Percentiles rank a stretch among this genome's conserved stretches.
Conservation (phyloP, 2,329 filamentous ascomycete genomes). For the Aspergillus brasiliensis region DNA sequence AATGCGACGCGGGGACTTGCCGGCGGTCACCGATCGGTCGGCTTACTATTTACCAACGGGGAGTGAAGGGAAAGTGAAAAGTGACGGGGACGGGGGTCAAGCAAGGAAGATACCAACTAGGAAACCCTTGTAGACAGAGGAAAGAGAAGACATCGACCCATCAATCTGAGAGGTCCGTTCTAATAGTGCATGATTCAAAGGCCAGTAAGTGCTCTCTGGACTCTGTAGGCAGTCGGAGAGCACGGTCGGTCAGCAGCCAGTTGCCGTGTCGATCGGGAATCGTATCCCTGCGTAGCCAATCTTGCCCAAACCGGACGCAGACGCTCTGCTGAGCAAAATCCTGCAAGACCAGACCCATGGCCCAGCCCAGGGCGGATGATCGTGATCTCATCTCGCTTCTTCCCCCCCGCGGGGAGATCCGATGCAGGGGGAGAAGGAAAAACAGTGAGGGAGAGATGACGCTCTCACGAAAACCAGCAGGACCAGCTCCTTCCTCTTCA, state of each 20-base stretch:
- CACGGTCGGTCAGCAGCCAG: constrained; percentile 7
- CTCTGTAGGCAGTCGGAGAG: not conserved
- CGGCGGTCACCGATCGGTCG: constrained; percentile 18
- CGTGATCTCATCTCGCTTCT: constrained; percentile 23
- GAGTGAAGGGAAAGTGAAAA: not conserved
- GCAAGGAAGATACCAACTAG: no score
- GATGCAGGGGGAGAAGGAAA: constrained; percentile 17
- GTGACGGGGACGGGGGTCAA: not conserved
- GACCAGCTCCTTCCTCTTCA: not conserved
- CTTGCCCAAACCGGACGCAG: not conserved
- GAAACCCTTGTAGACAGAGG: no score
- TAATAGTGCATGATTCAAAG: no score
- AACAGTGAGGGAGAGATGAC: not conserved
- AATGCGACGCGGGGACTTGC: constrained; percentile 24
- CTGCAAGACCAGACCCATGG: not conserved
- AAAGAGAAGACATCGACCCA: no score
- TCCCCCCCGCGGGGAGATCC: constrained; percentile 30
- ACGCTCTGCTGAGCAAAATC: not conserved
- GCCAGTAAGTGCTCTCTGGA: no score
- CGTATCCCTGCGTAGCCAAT: constrained; percentile 20
- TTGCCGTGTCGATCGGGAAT: constrained; percentile 21
- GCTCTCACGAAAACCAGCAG: constrained; percentile 14
- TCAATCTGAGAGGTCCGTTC: no score
- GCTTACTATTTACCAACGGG: constrained; percentile 9
- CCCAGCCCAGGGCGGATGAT: constrained; percentile 14